These are phyloP conservation scores for Podosphaera xanthii DNA, from an alignment of 2,329 filamentous ascomycete genomes.

Conservation along the genomic window DNA sequence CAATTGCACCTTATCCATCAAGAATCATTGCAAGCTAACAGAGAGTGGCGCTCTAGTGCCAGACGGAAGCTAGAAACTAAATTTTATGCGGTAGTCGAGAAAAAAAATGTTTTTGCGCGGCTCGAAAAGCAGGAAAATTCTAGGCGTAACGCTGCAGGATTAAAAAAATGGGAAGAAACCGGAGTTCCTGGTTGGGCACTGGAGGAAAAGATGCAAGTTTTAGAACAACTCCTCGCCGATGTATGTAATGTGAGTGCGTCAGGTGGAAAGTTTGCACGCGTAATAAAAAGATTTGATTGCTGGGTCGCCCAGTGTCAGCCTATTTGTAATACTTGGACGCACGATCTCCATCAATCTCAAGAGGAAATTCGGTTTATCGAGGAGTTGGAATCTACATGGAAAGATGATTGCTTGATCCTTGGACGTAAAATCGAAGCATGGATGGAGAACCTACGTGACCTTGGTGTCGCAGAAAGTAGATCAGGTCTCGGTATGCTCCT, in stretches of 20 bases:
- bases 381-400: conserved; percentile 33
- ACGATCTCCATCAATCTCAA: conserved; percentile 15
- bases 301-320: conserved; percentile 29
- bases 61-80: conserved; percentile 22
- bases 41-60: conserved; percentile 34
- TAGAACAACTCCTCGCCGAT: conserved; percentile 32
- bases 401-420: conserved; percentile 30
- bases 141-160: conserved; percentile 24
- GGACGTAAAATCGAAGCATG: conserved; percentile 31
- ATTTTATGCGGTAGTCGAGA: conserved; percentile 19
- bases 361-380: conserved; percentile 25
- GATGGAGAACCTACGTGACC: conserved; percentile 23
- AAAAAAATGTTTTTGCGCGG: conserved; percentile 21
- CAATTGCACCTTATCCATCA: conserved; percentile 42
- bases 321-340: conserved; percentile 23
- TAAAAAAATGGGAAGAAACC: conserved; percentile 25
- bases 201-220: conserved; percentile 31
- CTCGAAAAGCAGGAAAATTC: conserved; percentile 26
- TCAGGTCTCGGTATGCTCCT: conserved; percentile 26
- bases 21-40: conserved; percentile 22
- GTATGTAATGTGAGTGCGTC: conserved; percentile 34
- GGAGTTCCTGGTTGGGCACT: conserved; percentile 18
- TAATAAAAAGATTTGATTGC: conserved; percentile 33
- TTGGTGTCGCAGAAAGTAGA: conserved; percentile 18
- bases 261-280: conserved; percentile 30